Conservation (phyloP, 129 eudicot genomes). For the Lactuca sativa region DNA sequence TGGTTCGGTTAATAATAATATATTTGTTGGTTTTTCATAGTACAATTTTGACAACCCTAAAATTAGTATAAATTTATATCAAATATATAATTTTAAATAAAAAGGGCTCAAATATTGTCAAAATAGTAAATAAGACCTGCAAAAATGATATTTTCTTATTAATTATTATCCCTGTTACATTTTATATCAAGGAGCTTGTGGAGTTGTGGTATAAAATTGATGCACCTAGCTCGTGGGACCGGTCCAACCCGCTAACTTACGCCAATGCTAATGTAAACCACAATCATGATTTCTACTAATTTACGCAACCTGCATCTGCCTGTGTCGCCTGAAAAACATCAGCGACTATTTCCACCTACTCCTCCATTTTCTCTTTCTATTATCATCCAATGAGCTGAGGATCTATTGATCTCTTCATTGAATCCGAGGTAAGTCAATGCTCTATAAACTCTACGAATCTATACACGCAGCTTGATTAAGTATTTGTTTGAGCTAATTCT, state of each 20-base stretch:
- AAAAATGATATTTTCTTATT: no score
- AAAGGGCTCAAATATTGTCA: no score
- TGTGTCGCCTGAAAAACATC: not conserved
- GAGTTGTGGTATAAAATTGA: not conserved
- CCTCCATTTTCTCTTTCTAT: slow-evolving; percentile 2
- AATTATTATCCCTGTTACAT: not conserved
- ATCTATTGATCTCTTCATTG: slow-evolving; percentile 21
- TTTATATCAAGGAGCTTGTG: no score
- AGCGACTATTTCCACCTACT: slow-evolving; percentile 6
- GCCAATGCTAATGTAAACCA: slow-evolving; percentile 5
- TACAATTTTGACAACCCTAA: no score
- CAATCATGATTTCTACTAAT: slow-evolving; percentile 14
- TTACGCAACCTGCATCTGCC: slow-evolving; percentile 14
- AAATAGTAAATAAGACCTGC: no score
- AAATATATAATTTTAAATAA: no score
- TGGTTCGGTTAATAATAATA: no score
- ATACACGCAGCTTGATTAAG: not conserved
- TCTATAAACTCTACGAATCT: not conserved
- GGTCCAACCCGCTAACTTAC: not conserved
- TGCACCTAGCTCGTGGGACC: not conserved
- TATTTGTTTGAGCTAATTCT: slow-evolving; percentile 17
- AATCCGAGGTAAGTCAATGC: slow-evolving; percentile 19
- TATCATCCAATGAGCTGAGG: slow-evolving; percentile 16
- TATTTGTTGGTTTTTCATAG: no score
- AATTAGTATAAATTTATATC: no score